Conservation (phyloP, 495 filamentous ascomycete genomes). For the Podospora bellae-mahoneyi region DNA sequence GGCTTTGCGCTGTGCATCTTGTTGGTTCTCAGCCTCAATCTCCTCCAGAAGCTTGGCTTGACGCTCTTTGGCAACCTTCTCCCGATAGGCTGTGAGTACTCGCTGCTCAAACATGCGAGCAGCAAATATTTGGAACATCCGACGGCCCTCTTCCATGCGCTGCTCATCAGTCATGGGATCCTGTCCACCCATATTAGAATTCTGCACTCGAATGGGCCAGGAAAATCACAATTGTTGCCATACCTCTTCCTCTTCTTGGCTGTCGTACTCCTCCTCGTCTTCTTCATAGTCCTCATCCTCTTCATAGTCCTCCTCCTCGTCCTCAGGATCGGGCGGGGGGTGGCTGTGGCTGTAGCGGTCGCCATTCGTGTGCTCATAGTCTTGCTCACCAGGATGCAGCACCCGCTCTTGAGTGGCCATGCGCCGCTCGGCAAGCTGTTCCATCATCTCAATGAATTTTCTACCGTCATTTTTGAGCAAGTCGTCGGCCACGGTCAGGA, state of each 20-base stretch:
- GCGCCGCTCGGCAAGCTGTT: slow-evolving; percentile 92
- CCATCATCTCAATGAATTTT: slow-evolving; percentile 99
- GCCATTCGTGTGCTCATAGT: slow-evolving; percentile 53
- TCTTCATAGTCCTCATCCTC: slow-evolving; percentile 68
- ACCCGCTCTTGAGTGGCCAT: slow-evolving; percentile 89
- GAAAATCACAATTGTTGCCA: slow-evolving; percentile 6
- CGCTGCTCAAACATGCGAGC: slow-evolving; percentile 99
- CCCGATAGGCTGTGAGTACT: slow-evolving; percentile 92
- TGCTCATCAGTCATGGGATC: slow-evolving; percentile 97
- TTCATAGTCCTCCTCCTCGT: slow-evolving; percentile 61
- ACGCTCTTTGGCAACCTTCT: slow-evolving; percentile 91
- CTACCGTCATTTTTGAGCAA: slow-evolving; percentile 98
- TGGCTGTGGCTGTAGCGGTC: slow-evolving; percentile 43
- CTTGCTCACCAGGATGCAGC: slow-evolving; percentile 63
- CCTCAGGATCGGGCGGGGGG: slow-evolving; percentile 62
- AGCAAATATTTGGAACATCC: slow-evolving; percentile 99
- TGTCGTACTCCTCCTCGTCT: slow-evolving; percentile 85
- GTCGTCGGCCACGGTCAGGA: slow-evolving; percentile 97
- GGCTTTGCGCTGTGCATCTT: slow-evolving; percentile 72
- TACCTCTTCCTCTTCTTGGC: slow-evolving; percentile 79
- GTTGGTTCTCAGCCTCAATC: slow-evolving; percentile 74
- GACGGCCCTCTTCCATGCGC: slow-evolving; percentile 95
- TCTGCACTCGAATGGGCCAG: no score
- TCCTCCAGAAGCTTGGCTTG: slow-evolving; percentile 90
- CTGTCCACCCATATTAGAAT: slow-evolving; percentile 42